Conservation (phyloP, 805 yeast species). For the Zygoascus biomembranicola region DNA sequence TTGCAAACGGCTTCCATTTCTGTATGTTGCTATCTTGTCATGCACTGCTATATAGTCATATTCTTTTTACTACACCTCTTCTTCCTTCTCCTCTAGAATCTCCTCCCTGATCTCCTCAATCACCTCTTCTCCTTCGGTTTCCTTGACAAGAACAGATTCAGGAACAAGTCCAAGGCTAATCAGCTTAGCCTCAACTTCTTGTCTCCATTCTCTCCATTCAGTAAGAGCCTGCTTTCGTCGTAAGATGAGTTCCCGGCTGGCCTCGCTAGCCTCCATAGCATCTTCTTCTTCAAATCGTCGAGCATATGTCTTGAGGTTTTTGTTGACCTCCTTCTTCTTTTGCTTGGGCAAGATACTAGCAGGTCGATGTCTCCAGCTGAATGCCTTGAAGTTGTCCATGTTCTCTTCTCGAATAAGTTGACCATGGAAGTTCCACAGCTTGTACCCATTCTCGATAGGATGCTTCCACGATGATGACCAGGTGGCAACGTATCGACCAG, state of each 20-base stretch:
- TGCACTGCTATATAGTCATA: background rate
- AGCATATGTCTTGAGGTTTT: constrained; percentile 79
- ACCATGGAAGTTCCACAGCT: constrained; percentile 79
- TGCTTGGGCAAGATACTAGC: constrained; percentile 61
- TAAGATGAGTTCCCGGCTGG: constrained; percentile 80
- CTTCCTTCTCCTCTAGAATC: constrained; percentile 43
- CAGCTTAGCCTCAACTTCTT: constrained; percentile 39
- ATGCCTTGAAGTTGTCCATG: constrained; percentile 76
- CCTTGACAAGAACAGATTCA: constrained; percentile 34
- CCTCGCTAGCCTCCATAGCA: constrained; percentile 92
- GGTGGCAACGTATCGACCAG: constrained; percentile 83
- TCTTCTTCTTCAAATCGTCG: constrained; percentile 92
- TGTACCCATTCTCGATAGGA: constrained; percentile 84
- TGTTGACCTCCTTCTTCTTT: constrained; percentile 82
- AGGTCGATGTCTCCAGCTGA: constrained; percentile 98
- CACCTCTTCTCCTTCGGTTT: constrained; percentile 45
- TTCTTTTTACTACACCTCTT: constrained; percentile 24
- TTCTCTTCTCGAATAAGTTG: constrained; percentile 63
- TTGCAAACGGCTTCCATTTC: background rate
- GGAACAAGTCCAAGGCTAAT: constrained; percentile 36
- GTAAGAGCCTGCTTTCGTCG: constrained; percentile 71
- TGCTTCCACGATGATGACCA: constrained; percentile 86
- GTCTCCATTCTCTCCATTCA: constrained; percentile 82
- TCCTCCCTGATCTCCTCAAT: constrained; percentile 67
- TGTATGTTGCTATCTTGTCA: background rate